These are phyloP conservation scores for Ophiocordyceps camponoti-rufipedis DNA, from an alignment of 2,329 filamentous ascomycete species.

Conservation along the genomic window DNA sequence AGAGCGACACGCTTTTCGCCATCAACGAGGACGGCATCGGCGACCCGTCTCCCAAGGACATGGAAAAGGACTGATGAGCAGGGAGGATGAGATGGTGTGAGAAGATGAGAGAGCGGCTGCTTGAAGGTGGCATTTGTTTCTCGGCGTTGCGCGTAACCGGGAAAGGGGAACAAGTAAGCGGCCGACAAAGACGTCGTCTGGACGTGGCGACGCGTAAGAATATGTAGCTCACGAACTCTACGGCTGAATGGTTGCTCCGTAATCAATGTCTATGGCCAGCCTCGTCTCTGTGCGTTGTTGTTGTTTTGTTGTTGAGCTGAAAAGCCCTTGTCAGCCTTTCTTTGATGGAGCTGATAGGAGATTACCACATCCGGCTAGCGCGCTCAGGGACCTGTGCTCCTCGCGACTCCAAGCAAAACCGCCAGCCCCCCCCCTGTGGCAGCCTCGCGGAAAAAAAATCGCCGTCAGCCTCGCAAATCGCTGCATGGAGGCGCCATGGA, in stretches of 20 bases:
- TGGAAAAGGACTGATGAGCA: conserved; percentile 53
- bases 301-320: background rate
- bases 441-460: conserved; percentile 9
- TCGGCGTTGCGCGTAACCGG: conserved; percentile 10
- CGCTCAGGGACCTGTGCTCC: background rate
- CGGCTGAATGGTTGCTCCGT: too few species aligned
- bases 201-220: too few species aligned
- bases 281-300: too few species aligned
- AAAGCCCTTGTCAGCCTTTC: too few species aligned
- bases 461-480: conserved; percentile 8
- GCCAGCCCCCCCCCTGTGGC: conserved; percentile 5
- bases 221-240: too few species aligned
- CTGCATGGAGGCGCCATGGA: conserved; percentile 52
- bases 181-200: too few species aligned
- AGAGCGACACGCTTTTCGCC: conserved; percentile 91
- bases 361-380: conserved; percentile 19
- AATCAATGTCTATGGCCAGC: too few species aligned
- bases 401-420: conserved; percentile 6
- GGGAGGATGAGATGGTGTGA: background rate
- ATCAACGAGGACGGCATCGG: conserved; percentile 96
- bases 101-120: background rate
- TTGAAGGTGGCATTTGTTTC: too few species aligned
- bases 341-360: conserved; percentile 7
- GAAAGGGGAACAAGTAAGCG: too few species aligned
- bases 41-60: conserved; percentile 85